Evolutionary conservation across 805 yeast species (phyloP).

Genomic region (Metschnikowia peoriensis): DNA sequence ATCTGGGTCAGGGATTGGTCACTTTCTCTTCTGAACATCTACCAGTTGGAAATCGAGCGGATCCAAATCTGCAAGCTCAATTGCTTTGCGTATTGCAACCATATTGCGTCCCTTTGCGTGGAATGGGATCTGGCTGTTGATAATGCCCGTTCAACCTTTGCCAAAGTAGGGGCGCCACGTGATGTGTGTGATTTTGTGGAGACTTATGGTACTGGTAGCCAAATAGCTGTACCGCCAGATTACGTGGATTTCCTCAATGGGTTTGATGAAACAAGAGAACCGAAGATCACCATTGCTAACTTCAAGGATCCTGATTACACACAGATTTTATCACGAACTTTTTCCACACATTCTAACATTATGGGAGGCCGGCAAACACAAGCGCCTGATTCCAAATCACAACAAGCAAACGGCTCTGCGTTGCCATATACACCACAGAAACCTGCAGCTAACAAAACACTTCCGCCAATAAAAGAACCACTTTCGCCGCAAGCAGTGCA

Average conservation of each 20-base stretch:
- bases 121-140: conserved; percentile 78
- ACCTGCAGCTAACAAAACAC: conserved; percentile 11
- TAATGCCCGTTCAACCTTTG: conserved; percentile 61
- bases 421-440: conserved; percentile 1
- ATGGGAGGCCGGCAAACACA: not conserved
- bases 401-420: not conserved
- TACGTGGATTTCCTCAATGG: conserved; percentile 58
- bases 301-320: conserved; percentile 35
- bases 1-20: conserved; percentile 75
- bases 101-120: conserved; percentile 72
- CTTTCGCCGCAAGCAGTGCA: not conserved
- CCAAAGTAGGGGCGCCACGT: conserved; percentile 58
- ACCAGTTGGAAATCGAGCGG: conserved; percentile 69
- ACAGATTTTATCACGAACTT: conserved; percentile 19
- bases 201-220: conserved; percentile 62
- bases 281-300: conserved; percentile 24
- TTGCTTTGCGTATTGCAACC: conserved; percentile 76
- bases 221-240: conserved; percentile 55
- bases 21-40: conserved; percentile 56
- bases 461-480: conserved; percentile 11
- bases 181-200: conserved; percentile 58
- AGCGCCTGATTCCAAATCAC: not conserved
- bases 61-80: conserved; percentile 66
- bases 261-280: conserved; percentile 25
- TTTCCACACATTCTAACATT: conserved; percentile 14